Base-by-base conservation (phyloP, 2,329 filamentous ascomycete genomes). In the Trichoderma sp. region DNA sequence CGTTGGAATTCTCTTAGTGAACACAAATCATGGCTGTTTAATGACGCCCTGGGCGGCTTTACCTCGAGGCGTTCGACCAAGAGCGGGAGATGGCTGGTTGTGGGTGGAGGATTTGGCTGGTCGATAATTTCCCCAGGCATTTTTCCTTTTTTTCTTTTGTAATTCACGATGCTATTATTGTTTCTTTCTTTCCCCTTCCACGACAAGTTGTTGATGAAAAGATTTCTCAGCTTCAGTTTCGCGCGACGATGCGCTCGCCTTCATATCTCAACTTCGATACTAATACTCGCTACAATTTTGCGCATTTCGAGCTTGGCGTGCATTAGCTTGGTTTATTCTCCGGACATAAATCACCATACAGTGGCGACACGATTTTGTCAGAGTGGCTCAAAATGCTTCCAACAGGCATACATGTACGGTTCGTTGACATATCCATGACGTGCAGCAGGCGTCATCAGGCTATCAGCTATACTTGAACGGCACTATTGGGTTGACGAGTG, bases 1-100 rank as follows among this genome's bases (percentile, higher is more conserved):
- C 85, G 82, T 65, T 88, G 85, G 71, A 89, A 91, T 68, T 85
- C 84, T 71, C 73, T 85, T 73, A 80, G 70, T 0, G 76, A 76
- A 24, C 57, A 64, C 35, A 69, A 35, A 47, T 53, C 57, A 31
- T 27, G 67, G 27, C 37, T 55, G 47, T 43, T 58, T 24, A 52
- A 33, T 6, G 59, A 14, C 14, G 35, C 57, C 52, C 52, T 60
- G 13, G 13, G 6, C 13, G 49, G 49, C 21, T 59, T 37, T 40
- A 62, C 67, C 4, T 24, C 59, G 27, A 69, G 35, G 5, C 47
- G 52, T 8, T 56, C 43, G 29, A 57, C 31, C 16, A 19, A 27
- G 10, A 19, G 37, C 6, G 67, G 67, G 59, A 69, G 29, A 16
- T 65, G 58, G 19, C 49, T 56, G 6, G 59, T 55, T 59, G 37